A percentile compares a stretch with the other conserved stretches of the same genome.
These are phyloP conservation scores for Fusarium luffae DNA, from an alignment of 2,329 filamentous ascomycete genomes.

Conservation along the genomic window DNA sequence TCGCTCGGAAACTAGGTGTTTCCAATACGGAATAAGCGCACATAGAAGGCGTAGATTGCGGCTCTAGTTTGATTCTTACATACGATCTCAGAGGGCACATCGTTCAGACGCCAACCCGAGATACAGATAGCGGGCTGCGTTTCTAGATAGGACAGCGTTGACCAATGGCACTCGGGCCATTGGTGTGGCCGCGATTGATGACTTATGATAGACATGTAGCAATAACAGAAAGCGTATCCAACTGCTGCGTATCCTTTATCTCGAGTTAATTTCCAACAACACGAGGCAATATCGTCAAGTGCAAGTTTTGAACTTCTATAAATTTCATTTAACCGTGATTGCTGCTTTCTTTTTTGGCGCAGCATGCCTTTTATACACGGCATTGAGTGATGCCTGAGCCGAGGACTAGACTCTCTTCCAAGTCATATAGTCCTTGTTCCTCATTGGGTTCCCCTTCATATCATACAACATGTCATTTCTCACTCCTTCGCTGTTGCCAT, in stretches of 20 bases:
- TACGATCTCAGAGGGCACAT: slow-evolving; percentile 31
- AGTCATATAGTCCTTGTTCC: slow-evolving; percentile 2
- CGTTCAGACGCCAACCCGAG: slow-evolving; percentile 29
- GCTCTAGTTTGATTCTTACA: slow-evolving; percentile 15
- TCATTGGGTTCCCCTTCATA: slow-evolving; percentile 14
- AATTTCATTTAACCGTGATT: slow-evolving; percentile 43
- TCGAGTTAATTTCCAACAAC: neutral
- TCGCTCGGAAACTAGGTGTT: neutral
- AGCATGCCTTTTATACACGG: slow-evolving; percentile 44
- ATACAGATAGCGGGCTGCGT: slow-evolving; percentile 37
- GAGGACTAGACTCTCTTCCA: slow-evolving; percentile 6
- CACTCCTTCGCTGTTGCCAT: neutral
- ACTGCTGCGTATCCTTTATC: neutral
- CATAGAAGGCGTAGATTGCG: slow-evolving; percentile 27
- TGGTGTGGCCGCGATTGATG: slow-evolving; percentile 39
- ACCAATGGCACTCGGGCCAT: slow-evolving; percentile 33
- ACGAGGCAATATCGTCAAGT: slow-evolving; percentile 11
- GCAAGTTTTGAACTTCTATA: slow-evolving; percentile 39
- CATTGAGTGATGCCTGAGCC: slow-evolving; percentile 40
- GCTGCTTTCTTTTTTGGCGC: slow-evolving; percentile 27
- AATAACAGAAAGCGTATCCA: slow-evolving; percentile 29
- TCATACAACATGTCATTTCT: slow-evolving; percentile 32
- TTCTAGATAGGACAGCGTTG: slow-evolving; percentile 42
- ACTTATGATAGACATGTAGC: slow-evolving; percentile 45
- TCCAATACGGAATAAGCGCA: slow-evolving; percentile 8